phyloP scores from a whole-genome alignment of 1,284 basidiomycete genomes.

The Cutaneotrichosporon sp. region DNA sequence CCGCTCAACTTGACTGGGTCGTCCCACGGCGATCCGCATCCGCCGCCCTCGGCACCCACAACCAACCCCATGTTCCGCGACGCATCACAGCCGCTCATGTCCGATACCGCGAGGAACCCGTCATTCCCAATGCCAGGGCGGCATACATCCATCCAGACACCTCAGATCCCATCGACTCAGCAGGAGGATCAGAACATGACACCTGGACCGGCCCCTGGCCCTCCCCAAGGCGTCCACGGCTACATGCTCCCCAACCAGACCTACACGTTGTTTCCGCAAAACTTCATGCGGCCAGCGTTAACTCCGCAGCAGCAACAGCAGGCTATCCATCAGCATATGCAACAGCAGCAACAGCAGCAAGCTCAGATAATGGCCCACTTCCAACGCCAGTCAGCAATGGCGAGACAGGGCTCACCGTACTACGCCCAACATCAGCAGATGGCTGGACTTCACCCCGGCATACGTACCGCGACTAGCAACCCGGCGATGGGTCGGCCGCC shows the following conservation, averaged over 20 bases:
- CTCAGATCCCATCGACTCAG: neutral
- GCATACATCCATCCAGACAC: neutral
- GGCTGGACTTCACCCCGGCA: neutral
- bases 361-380: neutral
- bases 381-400: neutral
- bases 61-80: neutral
- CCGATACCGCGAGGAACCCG: neutral
- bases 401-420: neutral
- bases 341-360: neutral
- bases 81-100: neutral
- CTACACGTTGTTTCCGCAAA: neutral
- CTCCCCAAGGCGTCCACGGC: neutral
- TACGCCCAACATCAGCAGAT: neutral
- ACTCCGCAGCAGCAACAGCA: conserved; percentile 4
- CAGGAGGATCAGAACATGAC: neutral
- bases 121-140: neutral
- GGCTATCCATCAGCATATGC: neutral
- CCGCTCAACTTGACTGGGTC: neutral
- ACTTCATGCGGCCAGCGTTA: neutral
- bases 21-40: neutral
- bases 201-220: neutral
- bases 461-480: neutral
- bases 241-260: neutral
- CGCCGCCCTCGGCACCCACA: neutral
- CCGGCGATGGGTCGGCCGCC: neutral